Evolutionary conservation across 805 yeast species (phyloP), one percentile per base, ranked within the genome.

Genomic region (Candida xiaguanensis): DNA sequence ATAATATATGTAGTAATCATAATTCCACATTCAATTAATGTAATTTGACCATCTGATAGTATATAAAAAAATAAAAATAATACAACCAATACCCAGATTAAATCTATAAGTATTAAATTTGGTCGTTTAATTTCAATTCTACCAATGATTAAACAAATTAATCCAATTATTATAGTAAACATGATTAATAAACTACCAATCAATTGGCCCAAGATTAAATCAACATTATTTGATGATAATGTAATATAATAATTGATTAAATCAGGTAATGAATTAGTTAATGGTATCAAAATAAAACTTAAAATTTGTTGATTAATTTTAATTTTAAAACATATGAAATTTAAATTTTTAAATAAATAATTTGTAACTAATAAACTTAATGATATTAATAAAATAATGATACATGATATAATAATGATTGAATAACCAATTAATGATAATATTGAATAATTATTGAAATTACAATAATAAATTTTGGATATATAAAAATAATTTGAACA

Each of bases 191-290:
- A 55, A 2, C 67, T 58, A 1, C 73, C 72, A 5, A 65, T 50
- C 5, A 64, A 43, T 42, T 67, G 71, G 3, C 72, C 72, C 22
- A 67, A 40, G 3, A 64, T 63, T 15, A 67, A 44, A 26, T 64
- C 68, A 1, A 57, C 43, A 2, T 67, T 54, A 14, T 55, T 48
- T 7, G 57, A 44, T 13, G 47, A 42, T 14, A 67, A 46, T 5
- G 63, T 53, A 20, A 58, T 48, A 36, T 61, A 55, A 47, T 64
- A 64, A 39, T 61, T 65, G 14, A 65, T 44, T 16, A 67, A 48
- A 44, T 67, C 73, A 8, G 70, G 70, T 9, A 59, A 47, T 3
- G 67, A 58, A 43, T 67, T 67, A 17, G 64, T 49, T 8, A 64
- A 45, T 1, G 73, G 73, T 4, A 67, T 53, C 8, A 67, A 31